Percentiles rank a stretch among this genome's conserved stretches.
phyloP scores from a whole-genome alignment of 2,329 filamentous ascomycete species.

The Aspergillus sp. region DNA sequence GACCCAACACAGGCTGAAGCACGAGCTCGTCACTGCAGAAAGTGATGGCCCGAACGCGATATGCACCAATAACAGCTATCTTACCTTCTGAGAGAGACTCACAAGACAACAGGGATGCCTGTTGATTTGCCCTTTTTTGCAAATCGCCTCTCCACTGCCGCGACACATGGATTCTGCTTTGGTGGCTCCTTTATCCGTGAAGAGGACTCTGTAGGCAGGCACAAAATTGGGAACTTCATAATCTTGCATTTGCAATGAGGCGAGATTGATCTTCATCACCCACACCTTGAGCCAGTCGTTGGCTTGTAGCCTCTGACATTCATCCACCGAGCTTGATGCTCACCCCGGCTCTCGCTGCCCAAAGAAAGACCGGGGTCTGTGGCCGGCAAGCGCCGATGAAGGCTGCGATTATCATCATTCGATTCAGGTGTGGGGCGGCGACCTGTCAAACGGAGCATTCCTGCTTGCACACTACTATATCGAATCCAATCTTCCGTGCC shows the following conservation, averaged over 20 bases:
- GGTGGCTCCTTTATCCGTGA: constrained; percentile 7
- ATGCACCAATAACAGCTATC: constrained; percentile 21
- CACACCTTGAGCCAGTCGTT: background rate
- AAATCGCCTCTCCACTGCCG: constrained; percentile 6
- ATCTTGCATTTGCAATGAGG: constrained; percentile 9
- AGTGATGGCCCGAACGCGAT: constrained; percentile 13
- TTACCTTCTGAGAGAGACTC: constrained; percentile 18
- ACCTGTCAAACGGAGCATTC: constrained; percentile 24
- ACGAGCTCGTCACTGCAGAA: constrained; percentile 22
- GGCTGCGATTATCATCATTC: constrained; percentile 15
- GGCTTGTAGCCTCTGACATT: constrained; percentile 5
- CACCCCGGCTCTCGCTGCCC: constrained; percentile 29
- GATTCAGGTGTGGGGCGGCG: constrained; percentile 28
- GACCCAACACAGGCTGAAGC: constrained; percentile 16
- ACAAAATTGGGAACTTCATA: constrained; percentile 9
- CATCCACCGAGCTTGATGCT: constrained; percentile 15
- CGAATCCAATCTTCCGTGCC: constrained; percentile 17
- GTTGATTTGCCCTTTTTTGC: constrained; percentile 12
- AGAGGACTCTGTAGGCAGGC: background rate
- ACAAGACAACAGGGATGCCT: constrained; percentile 13
- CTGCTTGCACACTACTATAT: constrained; percentile 18
- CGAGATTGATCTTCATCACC: constrained; percentile 1
- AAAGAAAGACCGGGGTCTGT: constrained; percentile 28
- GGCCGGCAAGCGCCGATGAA: constrained; percentile 19
- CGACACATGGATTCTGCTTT: constrained; percentile 10